Base-by-base conservation (phyloP, 2,329 filamentous ascomycete genomes). In the Clonostachys rosea region DNA sequence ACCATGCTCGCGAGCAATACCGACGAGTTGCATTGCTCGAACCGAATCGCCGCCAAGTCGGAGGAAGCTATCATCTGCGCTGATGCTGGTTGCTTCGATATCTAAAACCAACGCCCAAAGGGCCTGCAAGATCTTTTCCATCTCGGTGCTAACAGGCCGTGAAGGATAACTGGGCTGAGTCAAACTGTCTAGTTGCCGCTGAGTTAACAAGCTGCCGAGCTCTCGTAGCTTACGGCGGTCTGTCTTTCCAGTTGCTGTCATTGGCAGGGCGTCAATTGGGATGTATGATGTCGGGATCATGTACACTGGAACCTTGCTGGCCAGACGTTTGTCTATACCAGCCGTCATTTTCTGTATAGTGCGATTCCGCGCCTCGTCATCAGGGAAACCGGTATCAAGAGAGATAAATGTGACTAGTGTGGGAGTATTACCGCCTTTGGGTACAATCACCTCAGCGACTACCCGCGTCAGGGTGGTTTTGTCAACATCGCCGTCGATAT, bases 1-100 rank as follows among this genome's bases (percentile, higher is more conserved):
- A 12, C 20, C 14, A 10, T 10, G 12, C 12, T 17, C 20, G 14
- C 36, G 34, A 17, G 44, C 44, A n/a, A 18, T 24, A 3, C 17
- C 16, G 6, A 30, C 74, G 5, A 79, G 54, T 46, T 68, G 72
- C 68, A 78, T 80, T 1, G 74, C 73, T 0, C 64, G 53, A 3
- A 78, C 66, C 0, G 74, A 77, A 52, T 76, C 71, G n/a, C 75
- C 75, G 16, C 75, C 74, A 0, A 75, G 63, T 0, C 62, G 62
- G 61, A 77, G 74, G 56, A 78, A 78, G 56, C 69, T 74, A 50
- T 75, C 69, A 5, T 71, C 65, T 1, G 64, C 49, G 4, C 66
- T 64, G 17, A 75, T 68, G 5, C 55, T 50, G 2, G 63, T 54
- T 14, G 60, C 49, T 3, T 57, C 53, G 4, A 69, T 52, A 3